phyloP scores from a whole-genome alignment of 208 protist genomes.

The Leishmania major region DNA sequence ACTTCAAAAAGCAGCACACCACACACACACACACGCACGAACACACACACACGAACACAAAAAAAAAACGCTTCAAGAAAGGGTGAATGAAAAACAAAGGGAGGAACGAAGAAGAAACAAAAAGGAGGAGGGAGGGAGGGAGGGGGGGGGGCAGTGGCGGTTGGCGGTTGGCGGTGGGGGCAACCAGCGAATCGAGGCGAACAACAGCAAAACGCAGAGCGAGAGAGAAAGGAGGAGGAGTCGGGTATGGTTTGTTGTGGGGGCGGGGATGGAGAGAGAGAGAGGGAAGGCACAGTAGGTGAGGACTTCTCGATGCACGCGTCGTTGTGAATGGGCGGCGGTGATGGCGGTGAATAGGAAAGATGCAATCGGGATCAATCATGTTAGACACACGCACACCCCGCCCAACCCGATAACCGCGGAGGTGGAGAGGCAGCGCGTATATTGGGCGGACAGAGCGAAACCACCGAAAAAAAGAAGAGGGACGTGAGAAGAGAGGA shows the following conservation, averaged over 20 bases:
- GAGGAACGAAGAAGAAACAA: neutral
- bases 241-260: neutral
- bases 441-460: neutral
- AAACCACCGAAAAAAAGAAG: neutral
- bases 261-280: neutral
- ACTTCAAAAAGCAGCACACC: neutral
- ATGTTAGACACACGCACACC: neutral
- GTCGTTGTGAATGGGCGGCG: neutral
- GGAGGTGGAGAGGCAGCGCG: neutral
- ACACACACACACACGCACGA: neutral
- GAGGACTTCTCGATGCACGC: neutral
- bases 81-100: slow-evolving; percentile 11
- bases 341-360: neutral
- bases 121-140: neutral
- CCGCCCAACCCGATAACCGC: neutral
- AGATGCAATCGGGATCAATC: neutral
- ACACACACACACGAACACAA: neutral
- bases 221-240: neutral
- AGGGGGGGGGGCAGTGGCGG: neutral
- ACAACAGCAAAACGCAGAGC: neutral
- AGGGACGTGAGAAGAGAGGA: neutral
- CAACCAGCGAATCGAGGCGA: neutral
- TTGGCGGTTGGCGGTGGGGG: neutral
- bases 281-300: neutral
- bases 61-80: neutral